phyloP scores from a whole-genome alignment of 2,329 filamentous ascomycete genomes.

The Chaetomium olivaceum region DNA sequence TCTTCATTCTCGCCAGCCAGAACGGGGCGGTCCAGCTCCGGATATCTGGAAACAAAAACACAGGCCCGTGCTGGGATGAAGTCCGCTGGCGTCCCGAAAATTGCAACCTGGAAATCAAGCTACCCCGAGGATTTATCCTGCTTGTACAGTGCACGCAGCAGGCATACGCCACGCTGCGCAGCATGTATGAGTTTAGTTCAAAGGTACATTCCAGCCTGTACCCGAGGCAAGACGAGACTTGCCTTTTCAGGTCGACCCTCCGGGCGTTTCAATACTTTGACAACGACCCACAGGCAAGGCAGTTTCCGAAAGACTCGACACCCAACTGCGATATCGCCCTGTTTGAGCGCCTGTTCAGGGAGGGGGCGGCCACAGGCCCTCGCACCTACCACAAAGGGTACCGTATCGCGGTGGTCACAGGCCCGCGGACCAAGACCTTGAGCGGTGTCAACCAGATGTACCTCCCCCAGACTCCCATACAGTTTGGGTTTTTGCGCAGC shows the following conservation, averaged over 20 bases:
- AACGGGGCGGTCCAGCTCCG: constrained; percentile 73
- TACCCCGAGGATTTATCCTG: constrained; percentile 75
- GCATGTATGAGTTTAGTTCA: constrained; percentile 80
- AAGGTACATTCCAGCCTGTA: constrained; percentile 73
- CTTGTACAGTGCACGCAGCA: constrained; percentile 69
- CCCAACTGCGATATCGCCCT: constrained; percentile 70
- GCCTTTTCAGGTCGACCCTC: constrained; percentile 69
- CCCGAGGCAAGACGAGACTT: constrained; percentile 66
- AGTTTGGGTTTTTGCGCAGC: constrained; percentile 74
- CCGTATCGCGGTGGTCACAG: constrained; percentile 75
- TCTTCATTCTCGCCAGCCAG: constrained; percentile 76
- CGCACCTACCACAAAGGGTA: constrained; percentile 77
- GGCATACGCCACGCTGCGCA: constrained; percentile 79
- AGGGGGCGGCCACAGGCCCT: constrained; percentile 70
- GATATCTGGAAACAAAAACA: constrained; percentile 67
- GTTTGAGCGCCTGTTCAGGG: constrained; percentile 69
- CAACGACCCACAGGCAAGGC: constrained; percentile 63
- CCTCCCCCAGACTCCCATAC: constrained; percentile 64
- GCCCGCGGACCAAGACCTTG: constrained; percentile 72
- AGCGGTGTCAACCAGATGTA: constrained; percentile 74
- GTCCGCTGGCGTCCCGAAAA: constrained; percentile 74
- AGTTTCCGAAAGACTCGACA: constrained; percentile 75
- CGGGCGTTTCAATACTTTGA: constrained; percentile 81
- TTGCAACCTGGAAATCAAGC: constrained; percentile 64
- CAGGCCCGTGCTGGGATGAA: constrained; percentile 77